Percentiles rank a stretch among this genome's conserved stretches.
Conservation (phyloP, 2,329 filamentous ascomycete genomes). For the Aspergillus ustus region DNA sequence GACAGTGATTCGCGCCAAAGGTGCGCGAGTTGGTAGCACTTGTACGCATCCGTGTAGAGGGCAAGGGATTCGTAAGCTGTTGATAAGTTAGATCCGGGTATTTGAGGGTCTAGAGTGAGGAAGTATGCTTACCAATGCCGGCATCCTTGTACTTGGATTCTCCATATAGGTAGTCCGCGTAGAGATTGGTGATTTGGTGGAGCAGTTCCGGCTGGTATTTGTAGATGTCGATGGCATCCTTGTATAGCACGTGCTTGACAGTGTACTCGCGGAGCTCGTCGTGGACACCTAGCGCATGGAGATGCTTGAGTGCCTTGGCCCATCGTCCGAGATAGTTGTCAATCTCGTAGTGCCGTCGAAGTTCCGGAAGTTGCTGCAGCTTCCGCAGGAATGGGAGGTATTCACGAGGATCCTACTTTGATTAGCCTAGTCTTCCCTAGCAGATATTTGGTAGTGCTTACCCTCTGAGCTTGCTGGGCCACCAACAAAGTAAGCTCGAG, state of each 20-base stretch:
- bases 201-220: constrained; percentile 76
- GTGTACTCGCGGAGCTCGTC: constrained; percentile 79
- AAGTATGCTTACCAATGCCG: constrained; percentile 61
- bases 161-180: constrained; percentile 76
- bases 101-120: not conserved
- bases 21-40: constrained; percentile 81
- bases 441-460: constrained; percentile 28
- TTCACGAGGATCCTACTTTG: constrained; percentile 76
- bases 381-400: constrained; percentile 94
- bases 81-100: not conserved
- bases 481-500: constrained; percentile 87
- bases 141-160: constrained; percentile 82
- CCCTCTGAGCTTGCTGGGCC: constrained; percentile 91
- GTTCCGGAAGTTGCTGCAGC: constrained; percentile 72
- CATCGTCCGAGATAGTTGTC: constrained; percentile 83
- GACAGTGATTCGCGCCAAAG: constrained; percentile 92
- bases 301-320: constrained; percentile 75
- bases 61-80: constrained; percentile 80
- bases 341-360: constrained; percentile 79
- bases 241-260: constrained; percentile 78
- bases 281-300: constrained; percentile 75
- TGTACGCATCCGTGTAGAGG: constrained; percentile 74
- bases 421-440: constrained; percentile 17
- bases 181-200: constrained; percentile 72
- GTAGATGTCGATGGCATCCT: constrained; percentile 76